A percentile compares a stretch with the other conserved stretches of the same genome.
Conservation (phyloP, 257 asterid species). For the Marsdenia floribunda region DNA sequence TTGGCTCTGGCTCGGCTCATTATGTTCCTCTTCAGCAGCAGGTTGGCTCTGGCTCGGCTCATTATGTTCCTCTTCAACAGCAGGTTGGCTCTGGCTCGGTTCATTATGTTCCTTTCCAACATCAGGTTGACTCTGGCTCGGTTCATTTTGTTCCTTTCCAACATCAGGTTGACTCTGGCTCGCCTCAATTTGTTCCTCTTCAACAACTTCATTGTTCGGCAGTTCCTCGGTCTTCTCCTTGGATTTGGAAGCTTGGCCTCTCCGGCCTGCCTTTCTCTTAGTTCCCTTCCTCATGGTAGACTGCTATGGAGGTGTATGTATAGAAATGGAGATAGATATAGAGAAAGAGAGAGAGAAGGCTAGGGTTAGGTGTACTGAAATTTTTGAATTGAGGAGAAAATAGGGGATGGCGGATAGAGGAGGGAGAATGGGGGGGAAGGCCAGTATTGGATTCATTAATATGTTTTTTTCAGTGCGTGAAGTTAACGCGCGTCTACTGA, state of each 20-base stretch:
- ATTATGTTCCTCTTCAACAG: neutral
- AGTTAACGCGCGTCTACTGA: slow-evolving; percentile 2
- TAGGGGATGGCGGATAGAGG: slow-evolving; percentile 12
- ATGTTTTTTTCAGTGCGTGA: neutral
- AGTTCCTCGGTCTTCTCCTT: slow-evolving; percentile 12
- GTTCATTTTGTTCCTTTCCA: neutral
- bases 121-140: slow-evolving; percentile 9
- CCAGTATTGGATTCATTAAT: too few species aligned
- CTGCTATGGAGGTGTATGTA: neutral
- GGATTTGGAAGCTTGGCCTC: slow-evolving; percentile 22
- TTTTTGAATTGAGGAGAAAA: slow-evolving; percentile 14
- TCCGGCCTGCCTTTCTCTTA: slow-evolving; percentile 51
- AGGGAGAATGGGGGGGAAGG: slow-evolving; percentile 5
- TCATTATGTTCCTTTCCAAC: neutral
- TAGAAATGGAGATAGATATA: neutral
- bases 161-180: slow-evolving; percentile 6
- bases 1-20: too few species aligned
- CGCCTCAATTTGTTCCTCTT: slow-evolving; percentile 14
- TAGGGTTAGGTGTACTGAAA: slow-evolving; percentile 19
- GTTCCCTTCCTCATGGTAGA: slow-evolving; percentile 55
- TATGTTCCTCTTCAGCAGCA: neutral
- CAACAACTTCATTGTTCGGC: slow-evolving; percentile 5
- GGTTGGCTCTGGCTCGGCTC: too few species aligned
- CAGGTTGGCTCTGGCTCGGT: slow-evolving; percentile 22
- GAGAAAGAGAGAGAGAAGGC: slow-evolving; percentile 14